phyloP scores from a whole-genome alignment of 2,329 filamentous ascomycete species.

The Aspergillus phoenicis region DNA sequence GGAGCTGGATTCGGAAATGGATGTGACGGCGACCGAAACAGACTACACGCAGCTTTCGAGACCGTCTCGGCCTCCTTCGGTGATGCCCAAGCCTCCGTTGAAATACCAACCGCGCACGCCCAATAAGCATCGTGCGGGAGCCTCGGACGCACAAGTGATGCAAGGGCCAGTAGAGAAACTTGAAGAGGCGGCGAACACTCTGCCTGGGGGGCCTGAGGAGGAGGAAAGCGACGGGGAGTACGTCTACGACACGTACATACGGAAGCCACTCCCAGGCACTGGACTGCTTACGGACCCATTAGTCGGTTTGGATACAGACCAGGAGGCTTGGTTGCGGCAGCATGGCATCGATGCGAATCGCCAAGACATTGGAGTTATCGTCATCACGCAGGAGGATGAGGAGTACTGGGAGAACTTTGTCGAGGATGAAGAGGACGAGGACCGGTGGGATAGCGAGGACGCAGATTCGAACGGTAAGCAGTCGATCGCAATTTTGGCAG shows the following conservation, averaged over 20 bases:
- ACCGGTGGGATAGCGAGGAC: slow-evolving; percentile 61
- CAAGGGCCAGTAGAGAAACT: slow-evolving; percentile 8
- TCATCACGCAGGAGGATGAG: slow-evolving; percentile 48
- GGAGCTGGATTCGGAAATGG: slow-evolving; percentile 41
- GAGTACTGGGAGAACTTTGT: slow-evolving; percentile 61
- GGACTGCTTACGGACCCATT: slow-evolving; percentile 40
- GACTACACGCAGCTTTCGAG: background rate
- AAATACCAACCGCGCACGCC: slow-evolving; percentile 43
- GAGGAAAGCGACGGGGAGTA: slow-evolving; percentile 56
- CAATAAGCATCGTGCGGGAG: slow-evolving; percentile 28
- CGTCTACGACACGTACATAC: slow-evolving; percentile 65
- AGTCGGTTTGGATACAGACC: slow-evolving; percentile 30
- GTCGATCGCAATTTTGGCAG: background rate
- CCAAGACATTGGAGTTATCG: slow-evolving; percentile 44
- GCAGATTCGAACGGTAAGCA: slow-evolving; percentile 62
- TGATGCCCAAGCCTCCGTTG: slow-evolving; percentile 32
- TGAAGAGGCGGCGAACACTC: background rate
- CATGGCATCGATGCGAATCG: slow-evolving; percentile 35
- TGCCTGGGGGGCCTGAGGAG: slow-evolving; percentile 26
- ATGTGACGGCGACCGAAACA: slow-evolving; percentile 19
- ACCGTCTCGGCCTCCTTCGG: slow-evolving; percentile 11
- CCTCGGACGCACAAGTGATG: slow-evolving; percentile 3
- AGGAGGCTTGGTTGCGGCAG: slow-evolving; percentile 29
- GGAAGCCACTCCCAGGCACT: slow-evolving; percentile 45
- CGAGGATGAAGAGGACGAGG: slow-evolving; percentile 56